These are phyloP conservation scores for Rhodotorula sp. DNA, from an alignment of 1,284 basidiomycete genomes.

Conservation along the genomic window DNA sequence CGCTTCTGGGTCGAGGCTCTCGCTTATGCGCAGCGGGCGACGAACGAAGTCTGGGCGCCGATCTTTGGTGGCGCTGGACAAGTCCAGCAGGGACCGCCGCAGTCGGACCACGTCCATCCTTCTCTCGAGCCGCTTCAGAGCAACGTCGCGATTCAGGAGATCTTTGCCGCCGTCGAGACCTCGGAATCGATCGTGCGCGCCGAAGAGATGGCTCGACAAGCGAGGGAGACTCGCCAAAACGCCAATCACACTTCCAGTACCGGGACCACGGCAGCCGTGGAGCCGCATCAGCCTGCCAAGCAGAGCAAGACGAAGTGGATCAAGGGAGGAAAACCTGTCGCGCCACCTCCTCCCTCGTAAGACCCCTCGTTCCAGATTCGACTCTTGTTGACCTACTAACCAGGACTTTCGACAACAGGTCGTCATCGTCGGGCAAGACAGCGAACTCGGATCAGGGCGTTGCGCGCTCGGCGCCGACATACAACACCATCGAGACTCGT, in stretches of 20 bases:
- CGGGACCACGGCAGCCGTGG: too few relatives aligned
- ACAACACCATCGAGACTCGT: too few relatives aligned
- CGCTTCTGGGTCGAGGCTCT: constrained; percentile 27
- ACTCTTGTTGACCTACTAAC: background rate
- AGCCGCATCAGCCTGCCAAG: too few relatives aligned
- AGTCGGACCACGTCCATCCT: background rate
- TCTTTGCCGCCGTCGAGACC: constrained; percentile 1
- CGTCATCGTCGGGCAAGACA: too few relatives aligned
- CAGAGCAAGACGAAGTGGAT: constrained; percentile 14
- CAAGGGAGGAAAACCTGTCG: constrained; percentile 16
- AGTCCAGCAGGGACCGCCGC: background rate
- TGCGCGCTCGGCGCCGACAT: background rate
- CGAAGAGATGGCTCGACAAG: background rate
- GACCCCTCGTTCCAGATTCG: background rate
- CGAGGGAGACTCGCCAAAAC: background rate
- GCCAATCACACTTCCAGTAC: background rate
- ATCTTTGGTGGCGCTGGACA: background rate
- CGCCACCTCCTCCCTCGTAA: background rate
- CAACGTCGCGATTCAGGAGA: constrained; percentile 11
- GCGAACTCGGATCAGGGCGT: background rate
- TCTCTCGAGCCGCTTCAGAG: constrained; percentile 4
- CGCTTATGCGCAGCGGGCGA: constrained; percentile 19
- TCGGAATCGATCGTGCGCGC: background rate
- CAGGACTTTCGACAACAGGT: too few relatives aligned
- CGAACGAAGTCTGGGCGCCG: constrained; percentile 10